phyloP scores from a whole-genome alignment of 768 basidiomycete genomes.

The Suillus occidentalis region DNA sequence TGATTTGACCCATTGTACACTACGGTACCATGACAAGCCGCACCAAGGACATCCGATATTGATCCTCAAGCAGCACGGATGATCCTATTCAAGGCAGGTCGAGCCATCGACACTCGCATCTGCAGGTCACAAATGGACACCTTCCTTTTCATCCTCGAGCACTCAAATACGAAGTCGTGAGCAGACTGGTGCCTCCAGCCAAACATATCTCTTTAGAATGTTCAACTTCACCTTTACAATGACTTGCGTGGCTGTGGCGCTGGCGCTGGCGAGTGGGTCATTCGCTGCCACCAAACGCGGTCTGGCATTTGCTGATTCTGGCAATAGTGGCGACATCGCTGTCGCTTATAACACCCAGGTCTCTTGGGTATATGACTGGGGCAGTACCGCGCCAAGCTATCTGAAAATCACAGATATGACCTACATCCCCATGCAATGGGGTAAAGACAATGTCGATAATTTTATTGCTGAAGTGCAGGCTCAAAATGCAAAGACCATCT shows the following conservation, averaged over 20 bases:
- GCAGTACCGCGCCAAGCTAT: conserved; percentile 42
- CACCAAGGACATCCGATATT: neutral
- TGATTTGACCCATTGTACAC: neutral
- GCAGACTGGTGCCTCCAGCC: neutral
- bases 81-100: neutral
- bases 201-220: neutral
- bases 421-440: conserved; percentile 58
- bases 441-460: conserved; percentile 38
- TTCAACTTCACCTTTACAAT: neutral
- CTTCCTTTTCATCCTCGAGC: neutral
- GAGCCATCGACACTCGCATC: neutral
- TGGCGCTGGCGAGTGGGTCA: conserved; percentile 5
- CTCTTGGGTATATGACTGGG: conserved; percentile 19
- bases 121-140: neutral
- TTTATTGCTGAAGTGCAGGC: conserved; percentile 40
- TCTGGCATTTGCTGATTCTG: conserved; percentile 11
- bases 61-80: neutral
- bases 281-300: conserved; percentile 9
- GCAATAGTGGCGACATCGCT: conserved; percentile 7
- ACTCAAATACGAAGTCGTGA: conserved; percentile 5
- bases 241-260: conserved; percentile 3
- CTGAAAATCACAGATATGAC: conserved; percentile 40
- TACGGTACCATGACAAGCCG: neutral
- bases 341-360: conserved; percentile 10
- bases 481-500: conserved; percentile 8